These are phyloP conservation scores for Coemansia sp. DNA, from an alignment of 192 early-diverging fungal species.

Conservation along the genomic window DNA sequence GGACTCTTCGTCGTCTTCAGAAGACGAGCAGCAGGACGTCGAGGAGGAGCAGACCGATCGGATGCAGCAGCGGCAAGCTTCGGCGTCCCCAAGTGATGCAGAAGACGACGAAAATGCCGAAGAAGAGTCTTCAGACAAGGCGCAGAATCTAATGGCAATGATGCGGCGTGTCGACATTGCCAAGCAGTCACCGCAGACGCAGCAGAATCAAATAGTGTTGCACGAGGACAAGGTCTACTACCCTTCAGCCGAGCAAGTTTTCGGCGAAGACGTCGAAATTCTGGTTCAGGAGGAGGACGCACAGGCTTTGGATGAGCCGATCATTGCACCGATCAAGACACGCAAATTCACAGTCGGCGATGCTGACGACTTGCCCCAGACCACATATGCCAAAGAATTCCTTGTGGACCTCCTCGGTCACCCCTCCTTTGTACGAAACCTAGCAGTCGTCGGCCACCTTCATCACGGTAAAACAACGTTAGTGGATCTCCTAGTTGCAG, in stretches of 20 bases:
- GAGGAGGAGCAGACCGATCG: conserved; percentile 49
- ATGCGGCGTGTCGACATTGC: conserved; percentile 26
- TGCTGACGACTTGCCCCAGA: conserved; percentile 74
- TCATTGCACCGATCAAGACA: conserved; percentile 85
- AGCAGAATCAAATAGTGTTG: conserved; percentile 70
- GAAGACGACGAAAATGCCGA: conserved; percentile 15
- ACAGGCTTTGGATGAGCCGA: conserved; percentile 91
- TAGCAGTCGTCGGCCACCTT: conserved; percentile 90
- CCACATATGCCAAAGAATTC: conserved; percentile 87
- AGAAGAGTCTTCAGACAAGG: conserved; percentile 11
- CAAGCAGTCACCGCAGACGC: conserved; percentile 27
- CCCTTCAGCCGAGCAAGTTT: conserved; percentile 94
- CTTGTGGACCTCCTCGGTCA: conserved; percentile 77
- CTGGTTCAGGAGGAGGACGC: conserved; percentile 98
- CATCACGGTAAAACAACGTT: conserved; percentile 98
- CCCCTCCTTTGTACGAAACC: conserved; percentile 82
- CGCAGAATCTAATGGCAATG: conserved; percentile 29
- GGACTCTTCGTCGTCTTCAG: conserved; percentile 56
- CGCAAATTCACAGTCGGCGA: conserved; percentile 86
- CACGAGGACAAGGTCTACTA: conserved; percentile 99
- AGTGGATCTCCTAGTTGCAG: conserved; percentile 85
- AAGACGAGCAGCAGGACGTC: conserved; percentile 60
- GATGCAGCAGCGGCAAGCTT: neutral
- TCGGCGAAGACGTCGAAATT: conserved; percentile 90
- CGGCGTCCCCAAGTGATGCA: conserved; percentile 5